phyloP scores from a whole-genome alignment of 2,329 filamentous ascomycete genomes.

The Blumeriella jaapii region DNA sequence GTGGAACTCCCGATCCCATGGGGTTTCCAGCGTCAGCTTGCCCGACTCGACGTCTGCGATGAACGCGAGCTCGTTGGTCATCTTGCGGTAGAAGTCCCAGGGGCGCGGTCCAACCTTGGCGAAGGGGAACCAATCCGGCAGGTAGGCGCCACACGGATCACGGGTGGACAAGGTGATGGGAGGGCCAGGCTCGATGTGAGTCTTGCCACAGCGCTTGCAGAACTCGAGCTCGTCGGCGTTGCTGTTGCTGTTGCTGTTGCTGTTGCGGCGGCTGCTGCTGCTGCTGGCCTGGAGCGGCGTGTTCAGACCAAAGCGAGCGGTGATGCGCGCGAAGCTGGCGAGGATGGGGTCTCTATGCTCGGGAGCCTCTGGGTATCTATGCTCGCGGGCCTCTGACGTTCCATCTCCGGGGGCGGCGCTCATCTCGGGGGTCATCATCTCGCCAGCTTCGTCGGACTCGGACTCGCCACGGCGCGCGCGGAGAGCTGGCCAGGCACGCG shows the following conservation, averaged over 20 bases:
- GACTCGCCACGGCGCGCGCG: not conserved
- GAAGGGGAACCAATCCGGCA: conserved; percentile 26
- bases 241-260: conserved; percentile 8
- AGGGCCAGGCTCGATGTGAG: conserved; percentile 20
- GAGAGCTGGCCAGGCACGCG: not conserved
- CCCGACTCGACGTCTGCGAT: conserved; percentile 11
- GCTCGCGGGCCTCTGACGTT: too few relatives aligned
- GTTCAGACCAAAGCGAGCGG: too few relatives aligned
- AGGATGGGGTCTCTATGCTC: too few relatives aligned
- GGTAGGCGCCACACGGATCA: conserved; percentile 18
- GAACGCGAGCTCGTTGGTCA: conserved; percentile 14
- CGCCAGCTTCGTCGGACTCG: too few relatives aligned
- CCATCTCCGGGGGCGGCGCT: too few relatives aligned
- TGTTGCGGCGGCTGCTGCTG: not conserved
- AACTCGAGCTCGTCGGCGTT: conserved; percentile 9
- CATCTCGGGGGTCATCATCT: too few relatives aligned
- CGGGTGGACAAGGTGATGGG: conserved; percentile 17
- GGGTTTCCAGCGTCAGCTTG: not conserved
- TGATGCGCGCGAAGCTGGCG: too few relatives aligned
- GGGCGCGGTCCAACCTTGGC: conserved; percentile 10
- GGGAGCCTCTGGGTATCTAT: too few relatives aligned
- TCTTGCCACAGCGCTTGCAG: conserved; percentile 19
- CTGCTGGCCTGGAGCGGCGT: not conserved
- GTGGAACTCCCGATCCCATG: conserved; percentile 20
- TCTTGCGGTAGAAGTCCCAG: conserved; percentile 12